Conservation (phyloP, 805 yeast species). For the Komagataella phaffii region DNA sequence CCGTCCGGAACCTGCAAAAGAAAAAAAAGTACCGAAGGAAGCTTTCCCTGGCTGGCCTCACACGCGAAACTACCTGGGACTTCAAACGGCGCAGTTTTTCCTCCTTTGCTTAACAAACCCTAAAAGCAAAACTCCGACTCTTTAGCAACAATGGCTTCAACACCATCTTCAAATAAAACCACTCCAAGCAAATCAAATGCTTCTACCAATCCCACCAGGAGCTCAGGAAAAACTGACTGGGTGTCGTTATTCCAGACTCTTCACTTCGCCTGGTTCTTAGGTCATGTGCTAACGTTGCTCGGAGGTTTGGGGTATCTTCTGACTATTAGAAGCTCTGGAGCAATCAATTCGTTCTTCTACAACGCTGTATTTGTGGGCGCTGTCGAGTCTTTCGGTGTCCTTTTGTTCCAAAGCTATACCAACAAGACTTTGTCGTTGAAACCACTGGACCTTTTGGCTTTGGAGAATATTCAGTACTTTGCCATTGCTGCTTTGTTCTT, state of each 20-base stretch:
- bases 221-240: conserved; percentile 4
- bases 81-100: neutral
- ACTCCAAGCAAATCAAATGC: neutral
- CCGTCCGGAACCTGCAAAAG: neutral
- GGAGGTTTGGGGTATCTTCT: conserved; percentile 25
- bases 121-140: neutral
- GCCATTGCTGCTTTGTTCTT: conserved; percentile 40
- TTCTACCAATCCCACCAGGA: conserved; percentile 3
- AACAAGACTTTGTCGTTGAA: conserved; percentile 15
- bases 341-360: conserved; percentile 36
- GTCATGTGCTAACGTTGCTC: conserved; percentile 35
- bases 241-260: conserved; percentile 21
- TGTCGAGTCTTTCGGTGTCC: conserved; percentile 62
- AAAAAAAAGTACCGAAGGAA: neutral
- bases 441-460: conserved; percentile 22
- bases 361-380: conserved; percentile 49
- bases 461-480: conserved; percentile 69
- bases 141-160: neutral
- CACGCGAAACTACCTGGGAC: neutral
- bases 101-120: neutral
- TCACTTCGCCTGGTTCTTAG: conserved; percentile 70
- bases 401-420: conserved; percentile 46
- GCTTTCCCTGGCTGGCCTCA: neutral
- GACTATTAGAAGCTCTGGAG: conserved; percentile 17
- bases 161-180: neutral